Evolutionary conservation across 495 filamentous ascomycete species (phyloP), one percentile per base, ranked within the genome.

Genomic region (Aspergillus homomorphus): DNA sequence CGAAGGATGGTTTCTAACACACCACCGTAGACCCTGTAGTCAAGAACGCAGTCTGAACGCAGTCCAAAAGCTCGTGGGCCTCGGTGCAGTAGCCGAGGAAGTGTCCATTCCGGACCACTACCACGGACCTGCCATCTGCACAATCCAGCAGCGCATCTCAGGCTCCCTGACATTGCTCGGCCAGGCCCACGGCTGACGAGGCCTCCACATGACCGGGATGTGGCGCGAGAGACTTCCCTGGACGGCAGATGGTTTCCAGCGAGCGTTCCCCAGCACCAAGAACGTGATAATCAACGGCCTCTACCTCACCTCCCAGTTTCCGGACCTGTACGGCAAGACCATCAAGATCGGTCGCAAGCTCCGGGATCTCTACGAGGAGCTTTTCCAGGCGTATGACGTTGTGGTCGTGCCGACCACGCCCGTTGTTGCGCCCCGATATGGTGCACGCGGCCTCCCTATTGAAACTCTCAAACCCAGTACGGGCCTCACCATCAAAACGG

Each of bases 401-500:
- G 55, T 82, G 4, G 70, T 81, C 10, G 81, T 79, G 73, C 78
- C 80, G 9, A 83, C 79, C 2, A 75, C 69, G 15, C 71, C 75
- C 7, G 62, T 72, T 54, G 65, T 79, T 21, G 68, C 78, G 6
- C 69, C 70, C 44, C 63, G 60, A 30, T 67, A 78, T 60, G 71
- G 66, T 0, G 70, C 66, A 51, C 65, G 70, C 7, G 74, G 69
- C 16, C 62, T 66, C 1, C 78, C 75, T 0, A 45, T 79, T 52
- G 71, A 73, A 30, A 74, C 76, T 41, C 45, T 81, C 24, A 62
- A 63, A 16, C 70, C 72, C 19, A 73, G 74, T 18, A 72, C 73
- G 52, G 80, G 80, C 0, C 58, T 81, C 30, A 77, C 80, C 1
- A 74, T 73, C 19, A 85, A 86, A 57, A 86, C 83, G 6, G 76